A percentile compares a stretch with the other conserved stretches of the same genome.
phyloP scores from a whole-genome alignment of 1,284 basidiomycete species.

The Ustilago shanxiensis region DNA sequence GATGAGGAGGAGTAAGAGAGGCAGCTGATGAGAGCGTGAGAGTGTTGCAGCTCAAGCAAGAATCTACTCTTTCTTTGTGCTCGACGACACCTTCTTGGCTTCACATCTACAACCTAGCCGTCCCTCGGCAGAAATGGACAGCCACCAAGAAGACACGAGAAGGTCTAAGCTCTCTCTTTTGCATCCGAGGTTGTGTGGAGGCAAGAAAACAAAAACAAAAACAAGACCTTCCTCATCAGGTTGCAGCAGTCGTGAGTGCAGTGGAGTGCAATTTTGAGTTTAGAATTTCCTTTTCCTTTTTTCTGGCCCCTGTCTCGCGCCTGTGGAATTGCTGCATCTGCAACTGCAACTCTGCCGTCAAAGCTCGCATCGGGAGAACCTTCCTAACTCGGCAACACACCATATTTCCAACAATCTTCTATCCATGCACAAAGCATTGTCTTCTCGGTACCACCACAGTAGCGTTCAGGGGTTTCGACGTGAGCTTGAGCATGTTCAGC shows the following conservation, averaged over 20 bases:
- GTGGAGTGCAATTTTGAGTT: neutral
- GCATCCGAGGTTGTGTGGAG: neutral
- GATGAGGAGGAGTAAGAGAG: neutral
- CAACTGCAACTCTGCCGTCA: neutral
- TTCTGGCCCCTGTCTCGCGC: slow-evolving; percentile 24
- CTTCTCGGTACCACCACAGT: neutral
- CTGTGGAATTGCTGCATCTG: no score
- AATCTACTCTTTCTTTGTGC: slow-evolving; percentile 13
- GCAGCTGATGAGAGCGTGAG: neutral
- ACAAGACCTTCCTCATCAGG: no score
- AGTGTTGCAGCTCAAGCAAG: slow-evolving; percentile 16
- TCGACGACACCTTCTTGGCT: slow-evolving; percentile 9
- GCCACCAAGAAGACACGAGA: no score
- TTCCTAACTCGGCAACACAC: slow-evolving; percentile 1
- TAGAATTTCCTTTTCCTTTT: neutral
- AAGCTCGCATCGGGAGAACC: slow-evolving; percentile 1
- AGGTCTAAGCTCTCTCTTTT: neutral
- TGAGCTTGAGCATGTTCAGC: neutral
- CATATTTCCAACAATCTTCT: no score
- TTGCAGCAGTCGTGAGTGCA: no score
- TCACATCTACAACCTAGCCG: neutral
- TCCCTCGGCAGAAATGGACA: slow-evolving; percentile 31
- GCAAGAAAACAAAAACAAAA: neutral
- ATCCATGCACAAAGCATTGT: neutral
- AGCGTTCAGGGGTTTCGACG: neutral